Base-by-base conservation (phyloP, 78 protist species). In the Mantamonas sphyraenae region DNA sequence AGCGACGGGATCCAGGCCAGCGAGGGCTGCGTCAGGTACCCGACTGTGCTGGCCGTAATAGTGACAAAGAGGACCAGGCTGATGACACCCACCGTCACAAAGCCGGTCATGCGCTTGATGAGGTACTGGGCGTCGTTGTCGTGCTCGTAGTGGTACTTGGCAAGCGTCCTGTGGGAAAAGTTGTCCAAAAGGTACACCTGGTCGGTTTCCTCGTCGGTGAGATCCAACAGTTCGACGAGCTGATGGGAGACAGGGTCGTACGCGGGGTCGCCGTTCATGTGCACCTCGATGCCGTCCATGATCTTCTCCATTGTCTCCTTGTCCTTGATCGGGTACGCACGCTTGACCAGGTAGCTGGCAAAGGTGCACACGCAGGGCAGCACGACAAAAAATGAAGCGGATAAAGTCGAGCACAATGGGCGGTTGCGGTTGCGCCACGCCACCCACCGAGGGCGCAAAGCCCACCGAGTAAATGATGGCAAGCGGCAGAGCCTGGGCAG, bases 401-500 rank as follows among this genome's bases (percentile, higher is more conserved):
- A 64, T 64, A 5, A 64, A 64, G 14, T 2, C 1, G 20, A 2
- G 1, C 22, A 64, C 16, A 2, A 3, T 64, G 19, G 31, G 10
- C 51, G 68, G 3, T 22, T 64, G 68, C 51, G 68, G 68, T 20
- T 64, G 68, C 58, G 68, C 19, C 28, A 45, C 68, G 2, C 2
- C 35, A 17, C 14, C 3, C 47, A 12, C 30, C 28, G 68, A 45
- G 33, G 47, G 31, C 30, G 5, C 38, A 22, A 64, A 64, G 35
- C 68, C 68, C 33, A 64, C 20, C 26, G 33, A 1, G 51, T 12
- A 10, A 20, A 64, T 45, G 33, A 64, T 10, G 47, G 68, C 33
- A 20, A 64, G 51, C 47, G 68, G 68, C 26, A 64, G 20, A 7
- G 68, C 33, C 68, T 10, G 35, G 35, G 68, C 68, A 9, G 68